Evolutionary conservation across 2,329 filamentous ascomycete genomes (phyloP).

Genomic region (Tothia fuscella): DNA sequence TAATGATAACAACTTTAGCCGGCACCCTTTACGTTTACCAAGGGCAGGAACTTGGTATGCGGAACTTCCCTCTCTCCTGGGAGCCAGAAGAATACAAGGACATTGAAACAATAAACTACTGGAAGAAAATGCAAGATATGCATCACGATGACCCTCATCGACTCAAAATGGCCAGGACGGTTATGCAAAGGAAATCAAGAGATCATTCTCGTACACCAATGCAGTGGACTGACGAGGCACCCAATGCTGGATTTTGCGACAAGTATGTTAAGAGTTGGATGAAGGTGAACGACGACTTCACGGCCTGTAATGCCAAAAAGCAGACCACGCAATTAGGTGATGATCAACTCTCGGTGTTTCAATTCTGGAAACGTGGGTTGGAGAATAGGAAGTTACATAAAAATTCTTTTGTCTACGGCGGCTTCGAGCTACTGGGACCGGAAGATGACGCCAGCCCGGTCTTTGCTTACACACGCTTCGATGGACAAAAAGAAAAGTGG

Average conservation of each 20-base stretch:
- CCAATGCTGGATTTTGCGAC: constrained; percentile 51
- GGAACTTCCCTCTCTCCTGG: constrained; percentile 34
- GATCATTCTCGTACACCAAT: constrained; percentile 59
- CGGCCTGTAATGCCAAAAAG: constrained; percentile 43
- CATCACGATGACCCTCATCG: constrained; percentile 22
- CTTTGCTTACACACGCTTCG: constrained; percentile 26
- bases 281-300: constrained; percentile 44
- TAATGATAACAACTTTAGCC: constrained; percentile 35
- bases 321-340: constrained; percentile 28
- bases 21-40: constrained; percentile 42
- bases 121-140: constrained; percentile 32
- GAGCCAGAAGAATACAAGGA: constrained; percentile 37
- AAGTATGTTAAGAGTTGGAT: constrained; percentile 45
- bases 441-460: constrained; percentile 43
- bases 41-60: constrained; percentile 40
- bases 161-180: constrained; percentile 36
- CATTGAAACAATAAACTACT: constrained; percentile 45
- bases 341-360: constrained; percentile 37
- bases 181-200: constrained; percentile 47
- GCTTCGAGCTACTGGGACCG: constrained; percentile 44
- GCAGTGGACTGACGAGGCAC: constrained; percentile 44
- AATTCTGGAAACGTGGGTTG: constrained; percentile 50
- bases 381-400: constrained; percentile 42
- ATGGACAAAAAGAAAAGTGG: constrained; percentile 19
- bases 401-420: constrained; percentile 56